These are phyloP conservation scores for Penicillium oxalicum DNA, from an alignment of 2,329 filamentous ascomycete species.

Conservation along the genomic window DNA sequence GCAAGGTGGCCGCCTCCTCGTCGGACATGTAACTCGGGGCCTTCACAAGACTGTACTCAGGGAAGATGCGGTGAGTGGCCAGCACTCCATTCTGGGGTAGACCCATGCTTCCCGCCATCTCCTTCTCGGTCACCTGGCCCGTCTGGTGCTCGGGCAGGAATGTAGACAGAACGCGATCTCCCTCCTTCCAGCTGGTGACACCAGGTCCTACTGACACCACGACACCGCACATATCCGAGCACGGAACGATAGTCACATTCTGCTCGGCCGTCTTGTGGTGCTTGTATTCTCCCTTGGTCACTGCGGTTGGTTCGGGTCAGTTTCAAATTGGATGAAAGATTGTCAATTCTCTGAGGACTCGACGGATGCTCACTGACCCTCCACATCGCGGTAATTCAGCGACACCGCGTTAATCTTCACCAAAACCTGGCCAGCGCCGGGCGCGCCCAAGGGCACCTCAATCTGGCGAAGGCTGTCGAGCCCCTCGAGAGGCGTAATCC, in stretches of 20 bases:
- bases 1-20: constrained; percentile 38
- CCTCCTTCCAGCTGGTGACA: constrained; percentile 47
- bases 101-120: constrained; percentile 55
- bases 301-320: constrained; percentile 34
- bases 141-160: constrained; percentile 52
- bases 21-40: constrained; percentile 35
- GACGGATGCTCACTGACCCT: constrained; percentile 19
- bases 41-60: constrained; percentile 36
- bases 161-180: constrained; percentile 62
- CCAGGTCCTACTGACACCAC: constrained; percentile 48
- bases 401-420: constrained; percentile 49
- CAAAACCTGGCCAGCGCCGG: constrained; percentile 49
- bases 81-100: constrained; percentile 49
- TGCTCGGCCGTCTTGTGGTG: constrained; percentile 54
- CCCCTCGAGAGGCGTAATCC: constrained; percentile 52
- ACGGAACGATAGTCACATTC: constrained; percentile 51
- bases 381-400: constrained; percentile 50
- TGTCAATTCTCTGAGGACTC: neutral
- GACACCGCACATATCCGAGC: constrained; percentile 64
- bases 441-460: constrained; percentile 43
- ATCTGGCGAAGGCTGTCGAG: constrained; percentile 48
- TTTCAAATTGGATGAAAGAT: neutral
- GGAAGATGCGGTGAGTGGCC: constrained; percentile 40
- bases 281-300: constrained; percentile 60
- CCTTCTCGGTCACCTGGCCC: constrained; percentile 53